Evolutionary conservation across 2,329 filamentous ascomycete species (phyloP), one percentile per base, ranked within the genome.

Genomic region (Macrophomina phaseolina): DNA sequence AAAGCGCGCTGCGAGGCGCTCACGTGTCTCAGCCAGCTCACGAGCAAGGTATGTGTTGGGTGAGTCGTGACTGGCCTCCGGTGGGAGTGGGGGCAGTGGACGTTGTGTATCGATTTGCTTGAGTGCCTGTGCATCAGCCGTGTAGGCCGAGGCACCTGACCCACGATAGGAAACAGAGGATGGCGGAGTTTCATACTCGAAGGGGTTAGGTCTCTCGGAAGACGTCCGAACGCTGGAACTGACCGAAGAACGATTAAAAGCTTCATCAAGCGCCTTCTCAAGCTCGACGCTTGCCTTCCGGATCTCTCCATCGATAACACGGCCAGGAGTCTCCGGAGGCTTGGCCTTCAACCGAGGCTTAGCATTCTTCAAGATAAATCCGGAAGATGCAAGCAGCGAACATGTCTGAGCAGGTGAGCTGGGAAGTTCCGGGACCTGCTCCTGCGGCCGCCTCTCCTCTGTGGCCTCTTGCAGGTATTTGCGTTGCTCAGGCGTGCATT

Each of bases 191-290:
- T 86, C 82, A 66, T 81, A 81, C 56, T 76, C 73, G 36, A 78
- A 80, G 5, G 11, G 76, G 74, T 48, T 69, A 67, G 52, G 72
- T 77, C 32, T 76, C 75, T 66, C 76, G 6, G 81, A 80, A 18
- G 80, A 78, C 0, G 83, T 84, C 3, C 80, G 80, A 32, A 79
- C 77, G 61, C 83, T 87, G 2, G 86, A 85, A 52, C 82, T 82
- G 28, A 85, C 78, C 0, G 84, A 90, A 65, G 81, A 85, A 71
- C 90, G 89, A 74, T 92, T 94, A 81, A 98, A 97, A 1, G 94
- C 94, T 73, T 95, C 92, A 74, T 98, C 94, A 74, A 94, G 96
- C 67, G 95, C 92, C 77, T 93, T 92, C 60, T 93, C 92, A 68
- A 97, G 89, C 72, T 93, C 93, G 72, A 87, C 88, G 71, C 93